Evolutionary conservation across 73 alveolate species (phyloP).

Genomic region (Diophrys appendiculata): DNA sequence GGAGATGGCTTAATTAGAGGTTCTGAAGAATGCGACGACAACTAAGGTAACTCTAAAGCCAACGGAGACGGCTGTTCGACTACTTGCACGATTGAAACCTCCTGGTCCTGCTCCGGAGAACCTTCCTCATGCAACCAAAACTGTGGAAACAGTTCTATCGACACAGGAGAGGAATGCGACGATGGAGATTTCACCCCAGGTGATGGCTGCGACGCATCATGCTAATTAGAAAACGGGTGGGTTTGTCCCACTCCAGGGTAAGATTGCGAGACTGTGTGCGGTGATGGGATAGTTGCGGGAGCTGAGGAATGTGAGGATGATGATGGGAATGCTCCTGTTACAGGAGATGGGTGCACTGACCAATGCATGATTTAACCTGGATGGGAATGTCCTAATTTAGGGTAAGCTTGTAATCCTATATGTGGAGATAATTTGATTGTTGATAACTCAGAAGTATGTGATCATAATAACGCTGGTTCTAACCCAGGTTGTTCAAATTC

Average conservation of each 20-base stretch:
- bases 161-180: slow-evolving; percentile 4
- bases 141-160: slow-evolving; percentile 2
- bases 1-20: slow-evolving; percentile 40
- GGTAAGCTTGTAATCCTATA: not conserved
- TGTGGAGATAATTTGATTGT: not conserved
- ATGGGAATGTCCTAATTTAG: not conserved
- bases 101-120: slow-evolving; percentile 11
- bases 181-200: slow-evolving; percentile 2
- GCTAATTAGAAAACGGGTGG: slow-evolving; percentile 28
- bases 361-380: not conserved
- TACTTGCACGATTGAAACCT: not conserved
- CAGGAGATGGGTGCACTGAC: slow-evolving; percentile 34
- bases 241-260: slow-evolving; percentile 10
- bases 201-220: slow-evolving; percentile 12
- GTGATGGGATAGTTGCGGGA: slow-evolving; percentile 23
- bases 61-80: slow-evolving; percentile 22
- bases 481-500: no score
- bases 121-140: not conserved
- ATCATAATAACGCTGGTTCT: no score
- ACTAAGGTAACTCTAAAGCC: not conserved
- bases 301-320: slow-evolving; percentile 13
- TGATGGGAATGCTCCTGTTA: slow-evolving; percentile 24
- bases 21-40: slow-evolving; percentile 28
- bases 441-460: no score
- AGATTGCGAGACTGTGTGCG: slow-evolving; percentile 19